Conservation (phyloP, 768 basidiomycete genomes). For the Tephrocybe sp. region DNA sequence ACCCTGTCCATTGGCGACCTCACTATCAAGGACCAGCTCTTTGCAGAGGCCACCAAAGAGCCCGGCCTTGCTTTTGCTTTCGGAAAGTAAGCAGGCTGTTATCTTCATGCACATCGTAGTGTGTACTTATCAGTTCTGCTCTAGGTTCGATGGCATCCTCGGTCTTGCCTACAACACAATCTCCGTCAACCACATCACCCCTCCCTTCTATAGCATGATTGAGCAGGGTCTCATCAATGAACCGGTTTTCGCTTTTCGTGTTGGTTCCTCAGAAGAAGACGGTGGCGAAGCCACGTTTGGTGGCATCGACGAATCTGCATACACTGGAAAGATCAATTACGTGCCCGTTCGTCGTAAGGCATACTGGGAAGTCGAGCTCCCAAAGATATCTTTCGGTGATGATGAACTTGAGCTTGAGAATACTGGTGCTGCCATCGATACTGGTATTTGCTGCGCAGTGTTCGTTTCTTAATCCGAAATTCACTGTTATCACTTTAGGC, state of each 20-base stretch:
- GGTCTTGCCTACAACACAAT: constrained; percentile 96
- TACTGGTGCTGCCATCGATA: constrained; percentile 93
- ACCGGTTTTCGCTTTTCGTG: constrained; percentile 92
- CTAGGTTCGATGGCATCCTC: constrained; percentile 91
- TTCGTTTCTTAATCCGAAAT: too few relatives aligned
- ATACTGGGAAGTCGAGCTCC: constrained; percentile 97
- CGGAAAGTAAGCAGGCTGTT: constrained; percentile 65
- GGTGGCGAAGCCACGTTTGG: constrained; percentile 92
- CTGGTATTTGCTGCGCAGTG: constrained; percentile 58
- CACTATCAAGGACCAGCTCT: constrained; percentile 71
- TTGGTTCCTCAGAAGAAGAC: constrained; percentile 84
- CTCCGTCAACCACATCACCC: constrained; percentile 87
- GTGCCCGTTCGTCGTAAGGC: constrained; percentile 93
- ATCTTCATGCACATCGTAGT: background rate
- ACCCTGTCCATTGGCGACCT: constrained; percentile 81
- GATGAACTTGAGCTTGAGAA: constrained; percentile 89
- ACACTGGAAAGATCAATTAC: constrained; percentile 79
- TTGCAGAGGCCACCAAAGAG: constrained; percentile 94
- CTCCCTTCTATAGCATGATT: constrained; percentile 95
- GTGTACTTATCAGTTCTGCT: background rate
- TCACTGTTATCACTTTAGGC: too few relatives aligned
- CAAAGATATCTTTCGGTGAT: constrained; percentile 81
- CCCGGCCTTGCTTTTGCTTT: constrained; percentile 98
- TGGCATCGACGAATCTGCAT: constrained; percentile 78
- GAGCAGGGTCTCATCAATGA: constrained; percentile 76